Evolutionary conservation across 2,329 filamentous ascomycete species (phyloP).

Genomic region (Botrytis sinoallii): DNA sequence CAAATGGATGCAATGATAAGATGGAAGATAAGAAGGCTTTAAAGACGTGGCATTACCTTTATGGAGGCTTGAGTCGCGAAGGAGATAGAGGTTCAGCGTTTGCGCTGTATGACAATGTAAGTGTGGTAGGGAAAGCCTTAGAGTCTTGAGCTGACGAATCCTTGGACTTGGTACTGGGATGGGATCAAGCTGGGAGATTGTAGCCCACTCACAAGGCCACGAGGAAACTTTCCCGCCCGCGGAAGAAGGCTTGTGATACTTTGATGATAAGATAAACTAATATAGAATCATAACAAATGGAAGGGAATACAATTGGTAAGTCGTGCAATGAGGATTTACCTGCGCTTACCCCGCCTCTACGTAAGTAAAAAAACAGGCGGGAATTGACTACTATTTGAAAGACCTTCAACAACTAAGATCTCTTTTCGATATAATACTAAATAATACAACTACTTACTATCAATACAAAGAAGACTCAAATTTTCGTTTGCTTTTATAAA

Average conservation of each 20-base stretch:
- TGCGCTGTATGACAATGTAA: background rate
- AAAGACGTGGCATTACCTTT: conserved; percentile 7
- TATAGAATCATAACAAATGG: background rate
- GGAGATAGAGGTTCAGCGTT: background rate
- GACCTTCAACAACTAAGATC: no score
- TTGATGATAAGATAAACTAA: background rate
- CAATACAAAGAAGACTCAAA: no score
- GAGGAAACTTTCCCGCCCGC: background rate
- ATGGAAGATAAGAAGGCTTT: background rate
- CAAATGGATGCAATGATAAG: background rate
- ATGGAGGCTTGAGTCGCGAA: background rate
- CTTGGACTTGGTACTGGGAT: background rate
- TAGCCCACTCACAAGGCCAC: background rate
- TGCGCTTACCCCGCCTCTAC: background rate
- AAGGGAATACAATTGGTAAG: background rate
- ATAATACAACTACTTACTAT: no score
- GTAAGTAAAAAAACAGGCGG: no score
- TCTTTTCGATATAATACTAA: no score
- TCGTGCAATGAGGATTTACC: background rate
- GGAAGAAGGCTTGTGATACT: background rate
- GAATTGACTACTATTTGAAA: no score
- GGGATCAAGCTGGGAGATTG: background rate
- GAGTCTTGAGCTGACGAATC: background rate
- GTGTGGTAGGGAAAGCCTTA: background rate
- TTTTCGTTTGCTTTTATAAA: no score